Evolutionary conservation across 805 yeast species (phyloP).

Genomic region (Vanderwaltozyma verrucispora): DNA sequence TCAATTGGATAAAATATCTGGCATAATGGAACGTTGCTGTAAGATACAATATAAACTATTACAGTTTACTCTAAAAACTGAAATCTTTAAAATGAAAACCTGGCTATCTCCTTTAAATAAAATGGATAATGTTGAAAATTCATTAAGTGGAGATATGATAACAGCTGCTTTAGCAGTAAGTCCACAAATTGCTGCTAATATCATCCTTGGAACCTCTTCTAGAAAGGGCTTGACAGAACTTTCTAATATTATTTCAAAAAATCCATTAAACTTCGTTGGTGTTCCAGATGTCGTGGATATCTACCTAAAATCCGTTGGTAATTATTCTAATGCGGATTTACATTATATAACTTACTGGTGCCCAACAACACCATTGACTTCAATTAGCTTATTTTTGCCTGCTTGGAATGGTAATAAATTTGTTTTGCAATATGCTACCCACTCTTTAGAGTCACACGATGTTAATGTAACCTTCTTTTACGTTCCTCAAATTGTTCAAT

Average conservation of each 20-base stretch:
- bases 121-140: slow-evolving; percentile 28
- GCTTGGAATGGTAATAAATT: slow-evolving; percentile 55
- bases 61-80: slow-evolving; percentile 61
- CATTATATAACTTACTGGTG: slow-evolving; percentile 54
- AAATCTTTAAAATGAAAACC: slow-evolving; percentile 56
- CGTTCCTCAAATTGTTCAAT: slow-evolving; percentile 96
- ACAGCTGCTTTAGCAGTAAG: slow-evolving; percentile 51
- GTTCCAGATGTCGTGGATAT: slow-evolving; percentile 15
- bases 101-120: slow-evolving; percentile 51
- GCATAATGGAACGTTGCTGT: slow-evolving; percentile 18
- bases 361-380: slow-evolving; percentile 69
- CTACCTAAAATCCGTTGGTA: slow-evolving; percentile 6
- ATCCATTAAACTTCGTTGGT: slow-evolving; percentile 42
- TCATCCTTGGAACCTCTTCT: slow-evolving; percentile 45
- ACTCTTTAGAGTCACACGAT: slow-evolving; percentile 80
- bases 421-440: slow-evolving; percentile 77
- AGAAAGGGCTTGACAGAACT: slow-evolving; percentile 27
- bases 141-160: slow-evolving; percentile 31
- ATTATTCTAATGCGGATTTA: slow-evolving; percentile 7
- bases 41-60: slow-evolving; percentile 46
- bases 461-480: slow-evolving; percentile 86
- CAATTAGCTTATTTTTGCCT: slow-evolving; percentile 76
- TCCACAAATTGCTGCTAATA: slow-evolving; percentile 63
- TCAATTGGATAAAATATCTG: slow-evolving; percentile 14
- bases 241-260: slow-evolving; percentile 35